Evolutionary conservation across 495 filamentous ascomycete species (phyloP).

Genomic region (Talaromyces trachyspermus): DNA sequence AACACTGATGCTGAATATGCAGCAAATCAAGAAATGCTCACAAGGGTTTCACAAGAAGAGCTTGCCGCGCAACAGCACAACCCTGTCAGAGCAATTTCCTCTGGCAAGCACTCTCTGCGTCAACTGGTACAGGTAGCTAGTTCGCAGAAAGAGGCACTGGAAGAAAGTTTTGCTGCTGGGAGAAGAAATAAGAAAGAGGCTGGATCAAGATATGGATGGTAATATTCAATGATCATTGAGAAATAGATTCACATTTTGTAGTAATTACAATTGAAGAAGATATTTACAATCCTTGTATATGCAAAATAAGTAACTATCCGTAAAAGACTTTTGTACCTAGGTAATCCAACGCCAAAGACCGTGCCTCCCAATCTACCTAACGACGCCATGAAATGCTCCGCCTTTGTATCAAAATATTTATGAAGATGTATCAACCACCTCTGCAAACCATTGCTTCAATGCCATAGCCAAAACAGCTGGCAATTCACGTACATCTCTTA

Average conservation of each 20-base stretch:
- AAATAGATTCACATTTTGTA: not conserved
- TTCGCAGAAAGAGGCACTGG: constrained; percentile 72
- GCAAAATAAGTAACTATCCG: no score
- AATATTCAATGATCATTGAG: no score
- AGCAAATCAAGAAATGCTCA: constrained; percentile 55
- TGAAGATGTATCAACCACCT: constrained; percentile 63
- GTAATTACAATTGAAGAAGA: constrained; percentile 7
- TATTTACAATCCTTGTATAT: constrained; percentile 6
- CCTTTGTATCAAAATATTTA: constrained; percentile 13
- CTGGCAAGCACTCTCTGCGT: constrained; percentile 80
- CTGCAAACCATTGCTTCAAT: constrained; percentile 92
- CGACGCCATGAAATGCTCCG: constrained; percentile 5
- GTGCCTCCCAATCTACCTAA: not conserved
- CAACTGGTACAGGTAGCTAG: constrained; percentile 78
- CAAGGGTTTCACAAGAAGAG: constrained; percentile 23
- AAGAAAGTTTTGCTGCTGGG: constrained; percentile 78
- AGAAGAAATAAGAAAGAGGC: constrained; percentile 70
- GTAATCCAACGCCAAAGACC: no score
- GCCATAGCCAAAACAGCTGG: constrained; percentile 80
- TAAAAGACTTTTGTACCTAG: no score
- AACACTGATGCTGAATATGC: constrained; percentile 80
- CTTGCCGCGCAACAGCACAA: constrained; percentile 68
- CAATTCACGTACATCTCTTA: constrained; percentile 83
- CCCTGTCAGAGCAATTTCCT: constrained; percentile 74
- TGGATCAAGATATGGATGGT: constrained; percentile 80